These are phyloP conservation scores for Calonectria hawksworthii DNA, from an alignment of 2,329 filamentous ascomycete genomes.

Conservation along the genomic window DNA sequence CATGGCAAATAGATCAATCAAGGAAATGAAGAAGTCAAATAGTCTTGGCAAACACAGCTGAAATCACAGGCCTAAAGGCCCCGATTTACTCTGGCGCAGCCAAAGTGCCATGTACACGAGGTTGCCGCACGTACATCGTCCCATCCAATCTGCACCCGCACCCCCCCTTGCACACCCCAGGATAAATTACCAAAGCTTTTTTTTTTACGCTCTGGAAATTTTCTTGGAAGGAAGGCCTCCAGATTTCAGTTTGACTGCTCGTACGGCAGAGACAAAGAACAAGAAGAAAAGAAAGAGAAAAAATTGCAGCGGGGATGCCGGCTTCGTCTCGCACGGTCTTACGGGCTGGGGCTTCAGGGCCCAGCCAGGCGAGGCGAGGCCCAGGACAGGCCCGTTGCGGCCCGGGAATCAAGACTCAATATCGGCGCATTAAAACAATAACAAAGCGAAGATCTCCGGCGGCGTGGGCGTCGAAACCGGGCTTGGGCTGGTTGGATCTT, in stretches of 20 bases:
- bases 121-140: slow-evolving; percentile 3
- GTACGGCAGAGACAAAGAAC: background rate
- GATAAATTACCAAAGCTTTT: background rate
- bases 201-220: background rate
- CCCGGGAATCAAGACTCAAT: slow-evolving; percentile 11
- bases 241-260: background rate
- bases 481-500: slow-evolving; percentile 19
- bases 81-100: slow-evolving; percentile 29
- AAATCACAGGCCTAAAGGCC: slow-evolving; percentile 19
- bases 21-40: background rate
- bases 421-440: slow-evolving; percentile 15
- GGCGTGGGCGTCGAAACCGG: background rate
- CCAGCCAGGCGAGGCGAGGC: slow-evolving; percentile 2
- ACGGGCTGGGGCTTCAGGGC: slow-evolving; percentile 39
- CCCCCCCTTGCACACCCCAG: slow-evolving; percentile 2
- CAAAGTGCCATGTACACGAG: slow-evolving; percentile 32
- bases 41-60: background rate
- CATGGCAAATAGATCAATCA: background rate
- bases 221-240: background rate
- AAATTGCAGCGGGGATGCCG: background rate
- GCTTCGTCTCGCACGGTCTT: slow-evolving; percentile 9
- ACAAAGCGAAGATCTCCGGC: slow-evolving; percentile 16
- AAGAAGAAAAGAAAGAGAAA: background rate
- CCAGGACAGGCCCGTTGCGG: slow-evolving; percentile 9
- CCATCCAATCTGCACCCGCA: background rate